Percentiles rank a stretch among this genome's conserved stretches.
These are phyloP conservation scores for Malassezia equina DNA, from an alignment of 1,284 basidiomycete species.

Conservation along the genomic window DNA sequence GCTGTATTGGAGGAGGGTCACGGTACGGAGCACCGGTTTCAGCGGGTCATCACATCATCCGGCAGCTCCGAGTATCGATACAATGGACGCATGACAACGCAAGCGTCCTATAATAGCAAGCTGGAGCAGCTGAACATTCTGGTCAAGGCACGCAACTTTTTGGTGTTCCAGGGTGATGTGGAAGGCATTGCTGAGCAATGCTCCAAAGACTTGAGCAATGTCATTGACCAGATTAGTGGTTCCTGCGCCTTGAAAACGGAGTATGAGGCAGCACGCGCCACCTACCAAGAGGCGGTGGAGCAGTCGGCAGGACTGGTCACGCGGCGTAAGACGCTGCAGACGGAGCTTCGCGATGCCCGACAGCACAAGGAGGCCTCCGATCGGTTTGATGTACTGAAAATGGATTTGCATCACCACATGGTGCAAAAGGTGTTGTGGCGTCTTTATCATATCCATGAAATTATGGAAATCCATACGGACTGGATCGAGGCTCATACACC, in stretches of 20 bases:
- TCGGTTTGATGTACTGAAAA: slow-evolving; percentile 67
- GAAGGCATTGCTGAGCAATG: slow-evolving; percentile 95
- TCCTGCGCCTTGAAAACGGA: slow-evolving; percentile 70
- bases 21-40: slow-evolving; percentile 76
- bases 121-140: slow-evolving; percentile 63
- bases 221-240: slow-evolving; percentile 81
- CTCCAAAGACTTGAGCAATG: slow-evolving; percentile 71
- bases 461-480: slow-evolving; percentile 27
- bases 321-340: slow-evolving; percentile 80
- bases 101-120: slow-evolving; percentile 33
- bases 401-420: slow-evolving; percentile 66
- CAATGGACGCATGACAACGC: slow-evolving; percentile 32
- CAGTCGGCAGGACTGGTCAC: slow-evolving; percentile 86
- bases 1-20: slow-evolving; percentile 73
- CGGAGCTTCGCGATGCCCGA: slow-evolving; percentile 93
- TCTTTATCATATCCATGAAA: slow-evolving; percentile 72
- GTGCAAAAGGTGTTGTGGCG: slow-evolving; percentile 76
- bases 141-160: slow-evolving; percentile 97
- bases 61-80: slow-evolving; percentile 58
- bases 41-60: slow-evolving; percentile 68
- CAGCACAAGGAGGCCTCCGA: slow-evolving; percentile 92
- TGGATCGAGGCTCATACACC: slow-evolving; percentile 43
- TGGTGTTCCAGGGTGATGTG: slow-evolving; percentile 94
- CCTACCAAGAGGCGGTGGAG: slow-evolving; percentile 80
- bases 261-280: slow-evolving; percentile 78